Evolutionary conservation across 108 stramenopile species (phyloP), one percentile per base, ranked within the genome.

Genomic region (Fistulifera pelliculosa): DNA sequence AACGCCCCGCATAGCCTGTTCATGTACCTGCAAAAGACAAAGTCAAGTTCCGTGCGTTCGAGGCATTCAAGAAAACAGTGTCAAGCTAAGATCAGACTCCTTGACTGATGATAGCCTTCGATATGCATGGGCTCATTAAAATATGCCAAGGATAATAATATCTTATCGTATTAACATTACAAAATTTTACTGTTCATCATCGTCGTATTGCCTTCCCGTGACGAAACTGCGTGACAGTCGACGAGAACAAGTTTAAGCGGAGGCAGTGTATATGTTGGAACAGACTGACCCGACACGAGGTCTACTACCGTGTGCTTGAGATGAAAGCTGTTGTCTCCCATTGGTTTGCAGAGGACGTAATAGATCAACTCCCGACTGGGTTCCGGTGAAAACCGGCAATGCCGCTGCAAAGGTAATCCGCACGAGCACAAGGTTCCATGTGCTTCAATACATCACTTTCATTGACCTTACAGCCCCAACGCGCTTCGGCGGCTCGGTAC

Each of bases 341-440:
- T 52, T 5, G 85, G 90, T 55, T 87, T 92, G 61, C 85, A 87
- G 42, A 81, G 64, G 16, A 80, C 77, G 28, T 81, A 70, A 47
- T 81, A 76, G 56, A 73, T 74, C 31, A 85, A 50, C 28, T 52
- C 49, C 15, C 69, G 79, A 39, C 8, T 28, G 1, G 62, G 69
- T n/a, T 45, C 42, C 28, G 0, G 18, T 1, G 62, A 61, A 22
- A 58, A 51, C n/a, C 82, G 77, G 50, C 85, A 85, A 51, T 83
- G 73, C 13, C 77, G 65, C 39, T 83, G 73, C 26, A 91, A 57
- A 71, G 43, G 58, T 91, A 91, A 25, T 75, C 74, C 21, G 75
- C 80, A 47, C 73, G 77, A 11, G 64, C 61, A 27, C 39, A 42
- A n/a, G 64, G 28, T 23, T 28, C 35, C 58, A 60, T 27, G 43